Conservation (phyloP, 345 rosid species). For the Brassica incana region DNA sequence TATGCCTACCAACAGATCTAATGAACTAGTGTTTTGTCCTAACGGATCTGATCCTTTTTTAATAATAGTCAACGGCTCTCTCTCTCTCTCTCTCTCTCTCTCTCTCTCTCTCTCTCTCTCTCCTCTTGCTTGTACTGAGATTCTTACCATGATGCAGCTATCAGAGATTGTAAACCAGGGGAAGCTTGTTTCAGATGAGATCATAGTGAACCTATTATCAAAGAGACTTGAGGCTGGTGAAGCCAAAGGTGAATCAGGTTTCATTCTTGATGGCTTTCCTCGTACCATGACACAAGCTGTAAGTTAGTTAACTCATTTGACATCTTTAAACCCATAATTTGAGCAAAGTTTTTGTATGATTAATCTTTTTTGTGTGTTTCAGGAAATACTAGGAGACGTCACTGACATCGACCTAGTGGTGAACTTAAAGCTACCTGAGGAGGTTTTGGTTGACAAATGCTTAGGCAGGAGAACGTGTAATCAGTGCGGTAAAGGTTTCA, state of each 20-base stretch:
- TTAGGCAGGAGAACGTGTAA: conserved; percentile 90
- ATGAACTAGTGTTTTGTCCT: neutral
- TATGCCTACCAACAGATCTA: conserved; percentile 10
- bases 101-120: no score
- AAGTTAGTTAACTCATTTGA: no score
- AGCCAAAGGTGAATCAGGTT: conserved; percentile 86
- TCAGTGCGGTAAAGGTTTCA: conserved; percentile 77
- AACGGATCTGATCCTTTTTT: neutral
- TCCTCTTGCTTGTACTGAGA: neutral
- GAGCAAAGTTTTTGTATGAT: neutral
- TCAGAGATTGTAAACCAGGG: conserved; percentile 85
- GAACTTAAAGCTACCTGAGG: conserved; percentile 80
- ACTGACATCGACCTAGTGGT: conserved; percentile 83
- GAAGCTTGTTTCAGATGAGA: conserved; percentile 83
- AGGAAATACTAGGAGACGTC: conserved; percentile 84
- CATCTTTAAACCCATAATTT: no score
- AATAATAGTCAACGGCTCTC: conserved; percentile 1
- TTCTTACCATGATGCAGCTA: conserved; percentile 56
- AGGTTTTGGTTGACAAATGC: conserved; percentile 82
- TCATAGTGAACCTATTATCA: conserved; percentile 63
- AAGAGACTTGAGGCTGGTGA: conserved; percentile 83
- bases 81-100: no score
- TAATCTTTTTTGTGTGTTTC: conserved; percentile 16
- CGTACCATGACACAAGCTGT: conserved; percentile 92
- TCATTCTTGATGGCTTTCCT: conserved; percentile 95